phyloP scores from a whole-genome alignment of 2,329 filamentous ascomycete genomes.

The Balansia obtecta region DNA sequence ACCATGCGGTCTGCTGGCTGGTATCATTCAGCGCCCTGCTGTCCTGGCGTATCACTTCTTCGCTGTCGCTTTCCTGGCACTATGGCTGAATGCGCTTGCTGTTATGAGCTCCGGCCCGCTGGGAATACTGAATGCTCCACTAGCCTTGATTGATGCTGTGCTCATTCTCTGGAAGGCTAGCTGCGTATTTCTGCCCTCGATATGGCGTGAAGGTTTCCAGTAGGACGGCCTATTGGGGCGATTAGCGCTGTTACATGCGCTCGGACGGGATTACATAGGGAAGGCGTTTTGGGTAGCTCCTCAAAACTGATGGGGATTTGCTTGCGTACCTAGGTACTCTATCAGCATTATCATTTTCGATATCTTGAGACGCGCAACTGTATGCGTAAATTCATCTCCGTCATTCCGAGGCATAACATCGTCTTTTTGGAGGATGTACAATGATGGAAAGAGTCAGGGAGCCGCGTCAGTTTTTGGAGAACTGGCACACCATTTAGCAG shows the following conservation, averaged over 20 bases:
- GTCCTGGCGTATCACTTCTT: slow-evolving; percentile 91
- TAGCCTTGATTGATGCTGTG: slow-evolving; percentile 52
- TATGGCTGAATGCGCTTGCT: slow-evolving; percentile 48
- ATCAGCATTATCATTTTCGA: neutral
- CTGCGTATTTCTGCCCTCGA: slow-evolving; percentile 70
- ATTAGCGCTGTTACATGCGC: neutral
- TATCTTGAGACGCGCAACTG: neutral
- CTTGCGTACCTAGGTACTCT: neutral
- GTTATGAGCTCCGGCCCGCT: slow-evolving; percentile 21
- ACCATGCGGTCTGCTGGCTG: slow-evolving; percentile 70
- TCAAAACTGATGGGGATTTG: neutral
- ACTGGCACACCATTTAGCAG: neutral
- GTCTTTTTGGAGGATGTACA: neutral
- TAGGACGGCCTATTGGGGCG: slow-evolving; percentile 7
- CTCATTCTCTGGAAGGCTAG: slow-evolving; percentile 71
- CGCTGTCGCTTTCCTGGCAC: slow-evolving; percentile 75
- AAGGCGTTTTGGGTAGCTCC: neutral
- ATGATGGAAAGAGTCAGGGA: neutral
- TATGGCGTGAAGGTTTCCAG: slow-evolving; percentile 49
- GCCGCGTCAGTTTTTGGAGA: neutral
- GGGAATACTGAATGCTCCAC: slow-evolving; percentile 36
- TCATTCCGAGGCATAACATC: neutral
- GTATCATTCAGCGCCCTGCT: slow-evolving; percentile 64
- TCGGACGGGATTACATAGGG: neutral
- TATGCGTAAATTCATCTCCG: neutral